These are phyloP conservation scores for Amyloporia xantha DNA, from an alignment of 768 basidiomycete genomes.

Conservation along the genomic window DNA sequence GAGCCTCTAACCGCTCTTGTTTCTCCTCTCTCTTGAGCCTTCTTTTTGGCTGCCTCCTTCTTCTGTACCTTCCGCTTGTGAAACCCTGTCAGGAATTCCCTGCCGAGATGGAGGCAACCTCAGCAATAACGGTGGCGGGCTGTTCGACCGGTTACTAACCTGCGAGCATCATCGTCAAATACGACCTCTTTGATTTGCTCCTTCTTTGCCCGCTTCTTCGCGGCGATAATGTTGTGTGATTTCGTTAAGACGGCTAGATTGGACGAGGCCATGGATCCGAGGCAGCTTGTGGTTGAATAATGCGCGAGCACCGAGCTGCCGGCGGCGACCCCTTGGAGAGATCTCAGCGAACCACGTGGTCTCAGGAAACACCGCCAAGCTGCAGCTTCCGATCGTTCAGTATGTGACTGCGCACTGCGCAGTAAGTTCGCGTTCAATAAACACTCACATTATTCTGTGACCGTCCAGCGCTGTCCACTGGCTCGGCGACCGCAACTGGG, in stretches of 20 bases:
- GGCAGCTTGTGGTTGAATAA: no score
- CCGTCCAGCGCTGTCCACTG: no score
- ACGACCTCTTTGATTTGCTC: conserved; percentile 73
- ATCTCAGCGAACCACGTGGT: no score
- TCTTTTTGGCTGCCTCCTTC: conserved; percentile 66
- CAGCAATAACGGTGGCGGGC: background rate
- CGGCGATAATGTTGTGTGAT: conserved; percentile 55
- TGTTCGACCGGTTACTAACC: no score
- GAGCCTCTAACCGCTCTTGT: conserved; percentile 62
- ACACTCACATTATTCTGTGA: no score
- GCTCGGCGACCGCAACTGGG: no score
- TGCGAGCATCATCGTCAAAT: conserved; percentile 82
- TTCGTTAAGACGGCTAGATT: conserved; percentile 55
- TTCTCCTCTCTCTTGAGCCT: conserved; percentile 74
- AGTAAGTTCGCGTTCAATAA: no score
- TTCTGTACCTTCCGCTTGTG: conserved; percentile 87
- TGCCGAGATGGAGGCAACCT: background rate
- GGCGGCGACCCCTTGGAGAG: no score
- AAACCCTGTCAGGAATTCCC: conserved; percentile 86
- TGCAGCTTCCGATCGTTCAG: no score
- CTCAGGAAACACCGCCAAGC: no score
- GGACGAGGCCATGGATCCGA: conserved; percentile 29
- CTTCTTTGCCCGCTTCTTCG: conserved; percentile 59
- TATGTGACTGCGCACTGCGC: no score
- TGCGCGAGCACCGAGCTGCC: no score